Evolutionary conservation across 2,329 filamentous ascomycete genomes (phyloP).

Genomic region (Golovinomyces cichoracearum): DNA sequence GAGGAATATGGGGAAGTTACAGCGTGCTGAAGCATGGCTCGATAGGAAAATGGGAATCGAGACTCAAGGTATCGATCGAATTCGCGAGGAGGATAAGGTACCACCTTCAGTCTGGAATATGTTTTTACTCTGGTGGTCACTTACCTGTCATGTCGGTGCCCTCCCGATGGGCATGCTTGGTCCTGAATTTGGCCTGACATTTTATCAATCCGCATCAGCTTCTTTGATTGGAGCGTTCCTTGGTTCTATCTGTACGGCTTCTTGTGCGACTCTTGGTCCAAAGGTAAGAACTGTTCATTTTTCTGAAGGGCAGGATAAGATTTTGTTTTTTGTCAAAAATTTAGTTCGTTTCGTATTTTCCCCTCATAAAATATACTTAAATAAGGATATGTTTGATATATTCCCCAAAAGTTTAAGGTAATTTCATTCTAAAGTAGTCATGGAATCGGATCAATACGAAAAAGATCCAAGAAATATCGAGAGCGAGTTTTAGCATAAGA

Average conservation of each 20-base stretch:
- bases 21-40: constrained; percentile 18
- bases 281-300: constrained; percentile 11
- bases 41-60: constrained; percentile 22
- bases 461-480: no score
- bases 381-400: no score
- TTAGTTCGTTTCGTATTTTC: no score
- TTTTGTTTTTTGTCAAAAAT: no score
- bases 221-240: constrained; percentile 19
- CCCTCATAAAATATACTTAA: no score
- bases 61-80: constrained; percentile 22
- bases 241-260: constrained; percentile 19
- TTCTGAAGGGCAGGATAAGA: no score
- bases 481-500: no score
- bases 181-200: constrained; percentile 21
- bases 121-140: constrained; percentile 21
- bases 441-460: no score
- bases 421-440: no score
- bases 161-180: constrained; percentile 21
- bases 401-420: no score
- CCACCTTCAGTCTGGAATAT: constrained; percentile 19
- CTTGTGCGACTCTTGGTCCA: constrained; percentile 19
- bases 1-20: constrained; percentile 9
- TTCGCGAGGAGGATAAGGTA: constrained; percentile 19
- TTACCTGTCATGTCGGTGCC: constrained; percentile 19
- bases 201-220: constrained; percentile 19